phyloP scores from a whole-genome alignment of 2,329 filamentous ascomycete genomes.

The Fusarium gaditjirri region DNA sequence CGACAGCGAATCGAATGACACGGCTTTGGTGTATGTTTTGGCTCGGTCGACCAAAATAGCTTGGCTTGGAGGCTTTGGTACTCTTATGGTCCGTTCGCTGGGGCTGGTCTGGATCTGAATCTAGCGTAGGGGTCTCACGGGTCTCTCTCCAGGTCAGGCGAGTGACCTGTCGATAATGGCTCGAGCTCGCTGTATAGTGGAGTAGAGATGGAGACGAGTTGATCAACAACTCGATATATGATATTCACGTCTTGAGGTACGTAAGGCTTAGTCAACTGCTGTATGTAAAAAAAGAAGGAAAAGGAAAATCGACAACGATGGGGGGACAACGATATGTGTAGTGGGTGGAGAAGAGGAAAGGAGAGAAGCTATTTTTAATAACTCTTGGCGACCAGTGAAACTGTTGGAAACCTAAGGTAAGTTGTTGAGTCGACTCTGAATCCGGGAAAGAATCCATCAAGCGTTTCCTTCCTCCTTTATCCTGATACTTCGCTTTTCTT shows the following conservation, averaged over 20 bases:
- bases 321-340: slow-evolving; percentile 8
- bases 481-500: slow-evolving; percentile 4
- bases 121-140: slow-evolving; percentile 28
- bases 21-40: slow-evolving; percentile 25
- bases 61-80: slow-evolving; percentile 31
- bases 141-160: slow-evolving; percentile 26
- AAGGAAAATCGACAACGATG: background rate
- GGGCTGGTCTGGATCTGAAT: slow-evolving; percentile 43
- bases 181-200: slow-evolving; percentile 31
- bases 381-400: background rate
- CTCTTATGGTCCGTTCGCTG: slow-evolving; percentile 41
- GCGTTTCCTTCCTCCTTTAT: slow-evolving; percentile 8
- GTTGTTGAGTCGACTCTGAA: background rate
- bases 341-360: slow-evolving; percentile 4
- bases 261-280: slow-evolving; percentile 24
- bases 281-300: slow-evolving; percentile 6
- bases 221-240: slow-evolving; percentile 28
- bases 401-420: background rate
- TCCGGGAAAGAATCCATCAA: slow-evolving; percentile 3
- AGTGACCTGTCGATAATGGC: slow-evolving; percentile 35
- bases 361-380: slow-evolving; percentile 16
- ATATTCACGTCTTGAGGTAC: slow-evolving; percentile 19
- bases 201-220: slow-evolving; percentile 26
- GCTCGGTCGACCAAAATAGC: slow-evolving; percentile 44
- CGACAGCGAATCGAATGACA: slow-evolving; percentile 41